These are phyloP conservation scores for Boletus huronensis DNA, from an alignment of 768 basidiomycete genomes.

Conservation along the genomic window DNA sequence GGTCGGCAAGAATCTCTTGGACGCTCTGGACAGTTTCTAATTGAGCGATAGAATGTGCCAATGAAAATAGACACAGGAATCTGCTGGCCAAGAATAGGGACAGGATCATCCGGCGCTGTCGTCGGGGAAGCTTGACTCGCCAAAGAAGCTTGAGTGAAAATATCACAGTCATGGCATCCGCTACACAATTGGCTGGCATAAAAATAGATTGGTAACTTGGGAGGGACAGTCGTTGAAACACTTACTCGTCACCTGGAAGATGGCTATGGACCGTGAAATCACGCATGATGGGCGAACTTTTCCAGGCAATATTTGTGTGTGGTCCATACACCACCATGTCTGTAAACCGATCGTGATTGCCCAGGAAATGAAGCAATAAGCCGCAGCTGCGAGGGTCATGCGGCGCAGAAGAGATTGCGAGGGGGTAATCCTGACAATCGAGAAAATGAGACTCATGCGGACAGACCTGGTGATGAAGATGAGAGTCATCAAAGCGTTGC, in stretches of 20 bases:
- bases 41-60: background rate
- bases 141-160: slow-evolving; percentile 15
- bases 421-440: slow-evolving; percentile 9
- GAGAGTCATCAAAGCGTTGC: background rate
- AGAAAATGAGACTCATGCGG: slow-evolving; percentile 17
- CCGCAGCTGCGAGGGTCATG: background rate
- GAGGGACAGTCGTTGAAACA: background rate
- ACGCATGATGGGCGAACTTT: background rate
- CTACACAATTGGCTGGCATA: slow-evolving; percentile 1
- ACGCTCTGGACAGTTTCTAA: background rate
- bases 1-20: background rate
- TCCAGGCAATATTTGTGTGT: background rate
- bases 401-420: background rate
- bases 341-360: slow-evolving; percentile 3
- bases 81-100: slow-evolving; percentile 11
- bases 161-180: background rate
- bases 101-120: slow-evolving; percentile 18
- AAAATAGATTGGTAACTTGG: background rate
- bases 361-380: slow-evolving; percentile 1
- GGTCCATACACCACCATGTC: slow-evolving; percentile 7
- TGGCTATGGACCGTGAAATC: background rate
- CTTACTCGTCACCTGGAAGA: slow-evolving; percentile 9
- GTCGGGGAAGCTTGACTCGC: slow-evolving; percentile 11
- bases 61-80: slow-evolving; percentile 3
- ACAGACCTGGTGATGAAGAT: slow-evolving; percentile 10